Percentiles rank a stretch among this genome's conserved stretches.
phyloP scores from a whole-genome alignment of 345 rosid species.

The Eucalyptus decipiens region DNA sequence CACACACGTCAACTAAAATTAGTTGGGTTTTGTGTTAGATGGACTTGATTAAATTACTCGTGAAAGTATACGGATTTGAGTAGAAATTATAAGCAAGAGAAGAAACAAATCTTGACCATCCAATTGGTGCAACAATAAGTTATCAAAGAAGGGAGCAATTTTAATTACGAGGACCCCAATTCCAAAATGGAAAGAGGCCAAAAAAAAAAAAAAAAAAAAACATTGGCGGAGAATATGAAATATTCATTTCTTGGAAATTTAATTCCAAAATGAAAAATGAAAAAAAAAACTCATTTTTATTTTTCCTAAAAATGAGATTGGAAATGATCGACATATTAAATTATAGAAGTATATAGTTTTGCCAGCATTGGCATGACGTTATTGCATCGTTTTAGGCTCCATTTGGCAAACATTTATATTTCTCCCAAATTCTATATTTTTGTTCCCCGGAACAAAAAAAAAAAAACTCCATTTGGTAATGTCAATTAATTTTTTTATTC shows the following conservation, averaged over 20 bases:
- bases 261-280: not conserved
- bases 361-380: not conserved
- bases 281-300: not conserved
- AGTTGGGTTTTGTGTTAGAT: not conserved
- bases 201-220: not conserved
- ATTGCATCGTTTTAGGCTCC: not conserved
- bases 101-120: not conserved
- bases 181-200: not conserved
- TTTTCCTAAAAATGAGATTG: not conserved
- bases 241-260: not conserved
- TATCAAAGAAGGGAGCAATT: not conserved
- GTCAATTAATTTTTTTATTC: too few species aligned
- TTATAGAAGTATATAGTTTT: not conserved
- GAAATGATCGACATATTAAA: not conserved
- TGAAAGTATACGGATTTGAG: not conserved
- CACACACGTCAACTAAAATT: not conserved
- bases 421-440: too few species aligned
- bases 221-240: not conserved
- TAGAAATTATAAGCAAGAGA: too few species aligned
- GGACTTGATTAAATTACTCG: not conserved
- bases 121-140: not conserved
- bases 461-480: too few species aligned
- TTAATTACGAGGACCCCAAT: not conserved
- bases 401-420: rapidly evolving
- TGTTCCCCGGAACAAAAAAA: too few species aligned